Conservation (phyloP, 805 yeast genomes). For the Saccharomycopsis sp. region DNA sequence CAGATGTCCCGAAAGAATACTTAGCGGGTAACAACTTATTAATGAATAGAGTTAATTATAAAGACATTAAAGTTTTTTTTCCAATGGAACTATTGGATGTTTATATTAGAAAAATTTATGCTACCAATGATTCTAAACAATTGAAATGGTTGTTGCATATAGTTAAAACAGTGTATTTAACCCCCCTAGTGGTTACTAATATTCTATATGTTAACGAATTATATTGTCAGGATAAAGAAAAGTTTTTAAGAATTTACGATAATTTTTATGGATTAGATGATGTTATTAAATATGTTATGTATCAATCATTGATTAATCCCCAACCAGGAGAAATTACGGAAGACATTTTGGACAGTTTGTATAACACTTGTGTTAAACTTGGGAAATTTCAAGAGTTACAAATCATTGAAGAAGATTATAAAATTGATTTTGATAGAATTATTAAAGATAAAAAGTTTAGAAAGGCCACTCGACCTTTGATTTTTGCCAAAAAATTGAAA, state of each 20-base stretch:
- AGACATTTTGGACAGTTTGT: conserved; percentile 1
- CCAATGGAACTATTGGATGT: background rate
- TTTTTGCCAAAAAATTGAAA: too few relatives aligned
- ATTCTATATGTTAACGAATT: background rate
- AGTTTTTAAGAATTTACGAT: conserved; percentile 8
- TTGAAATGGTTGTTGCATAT: background rate
- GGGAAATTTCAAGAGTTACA: background rate
- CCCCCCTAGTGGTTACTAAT: background rate
- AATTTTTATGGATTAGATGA: conserved; percentile 10
- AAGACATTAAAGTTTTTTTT: background rate
- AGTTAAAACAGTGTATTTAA: background rate
- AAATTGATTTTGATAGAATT: conserved; percentile 7
- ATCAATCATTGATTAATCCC: background rate
- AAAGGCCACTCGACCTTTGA: background rate
- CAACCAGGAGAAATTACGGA: background rate
- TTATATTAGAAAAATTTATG: background rate
- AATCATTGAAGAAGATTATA: conserved; percentile 1
- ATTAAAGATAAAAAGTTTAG: background rate
- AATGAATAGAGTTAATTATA: background rate
- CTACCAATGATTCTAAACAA: background rate
- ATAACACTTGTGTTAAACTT: conserved; percentile 3
- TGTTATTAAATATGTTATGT: conserved; percentile 11
- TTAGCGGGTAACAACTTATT: conserved; percentile 5
- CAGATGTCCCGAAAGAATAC: background rate
- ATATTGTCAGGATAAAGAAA: conserved; percentile 3